Evolutionary conservation across 306 rosid genomes (phyloP), one percentile per base, ranked within the genome.

Genomic region (Ormosia emarginata): DNA sequence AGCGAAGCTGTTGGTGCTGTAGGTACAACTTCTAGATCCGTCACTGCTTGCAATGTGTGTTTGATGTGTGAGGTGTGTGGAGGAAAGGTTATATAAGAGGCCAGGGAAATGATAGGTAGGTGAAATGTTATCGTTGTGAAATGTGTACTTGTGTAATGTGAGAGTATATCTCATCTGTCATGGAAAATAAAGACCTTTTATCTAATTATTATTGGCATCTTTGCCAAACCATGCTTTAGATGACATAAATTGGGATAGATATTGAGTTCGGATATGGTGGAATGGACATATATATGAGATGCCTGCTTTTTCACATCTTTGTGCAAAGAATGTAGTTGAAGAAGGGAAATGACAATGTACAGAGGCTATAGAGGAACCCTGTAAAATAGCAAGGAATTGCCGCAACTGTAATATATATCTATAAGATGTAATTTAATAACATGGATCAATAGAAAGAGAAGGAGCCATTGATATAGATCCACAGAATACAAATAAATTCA

Each of bases 1-100:
- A 78, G 90, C 1, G 94, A 90, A 0, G 46, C 81, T 75, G 81
- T 88, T 53, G 71, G 56, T 40, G 71, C 71, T 2, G 91, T 90
- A 86, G 78, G 79, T 74, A 70, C 1, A 24, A n/a, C n/a, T n/a
- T n/a, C n/a, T n/a, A n/a, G n/a, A n/a, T n/a, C n/a, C n/a, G n/a
- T n/a, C n/a, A n/a, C n/a, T n/a, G n/a, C n/a, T n/a, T 77, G 64
- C 40, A 49, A 36, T 49, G 44, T 63, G 50, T 77, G 63, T 64
- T 40, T n/a, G 66, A 24, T 81, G 57, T 59, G 65, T 61, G n/a
- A 52, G 39, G 2, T 14, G 44, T 7, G 24, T 7, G 15, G 49
- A 30, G 64, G 57, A 24, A 24, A 24, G 65, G 29, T 75, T 50
- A 15, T 67, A 81, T 66, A 73, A 73, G 58, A 65, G 66, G 75